Percentiles rank a stretch among this genome's conserved stretches.
Evolutionary conservation across 139 green algal species (phyloP).

Genomic region (Pycnococcus provasolii): DNA sequence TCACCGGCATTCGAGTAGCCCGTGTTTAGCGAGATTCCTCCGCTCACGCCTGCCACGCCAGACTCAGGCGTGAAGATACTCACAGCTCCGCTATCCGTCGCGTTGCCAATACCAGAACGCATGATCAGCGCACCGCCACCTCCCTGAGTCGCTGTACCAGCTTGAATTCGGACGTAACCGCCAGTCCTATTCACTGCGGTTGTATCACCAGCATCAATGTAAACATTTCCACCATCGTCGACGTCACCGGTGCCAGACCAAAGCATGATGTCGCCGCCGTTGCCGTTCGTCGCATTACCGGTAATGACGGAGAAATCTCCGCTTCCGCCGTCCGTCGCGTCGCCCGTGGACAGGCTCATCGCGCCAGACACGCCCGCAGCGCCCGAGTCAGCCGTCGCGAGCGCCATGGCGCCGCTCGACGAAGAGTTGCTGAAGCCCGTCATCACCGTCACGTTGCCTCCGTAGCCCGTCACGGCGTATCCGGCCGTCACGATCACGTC

Average conservation of each 20-base stretch:
- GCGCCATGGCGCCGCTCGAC: background rate
- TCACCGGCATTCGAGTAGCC: background rate
- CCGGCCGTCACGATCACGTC: slow-evolving; percentile 3
- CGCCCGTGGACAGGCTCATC: background rate
- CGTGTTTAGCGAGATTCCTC: slow-evolving; percentile 9
- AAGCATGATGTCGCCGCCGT: slow-evolving; percentile 2
- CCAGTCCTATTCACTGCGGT: background rate
- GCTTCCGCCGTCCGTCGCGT: background rate
- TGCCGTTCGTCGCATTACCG: background rate
- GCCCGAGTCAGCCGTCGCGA: slow-evolving; percentile 8
- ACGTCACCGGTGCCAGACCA: background rate
- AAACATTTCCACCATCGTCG: slow-evolving; percentile 12
- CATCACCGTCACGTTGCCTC: slow-evolving; percentile 1
- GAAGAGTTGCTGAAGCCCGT: slow-evolving; percentile 12
- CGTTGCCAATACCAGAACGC: too few species aligned
- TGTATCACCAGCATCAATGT: background rate
- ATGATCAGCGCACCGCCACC: background rate
- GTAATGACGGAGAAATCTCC: background rate
- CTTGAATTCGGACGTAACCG: background rate
- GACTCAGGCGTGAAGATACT: slow-evolving; percentile 4
- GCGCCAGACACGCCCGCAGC: slow-evolving; percentile 8
- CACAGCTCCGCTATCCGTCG: background rate
- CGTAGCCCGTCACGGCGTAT: background rate
- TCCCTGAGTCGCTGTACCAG: background rate
- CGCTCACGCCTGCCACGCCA: slow-evolving; percentile 15